Conservation (phyloP, 2,329 filamentous ascomycete genomes). For the Biscogniauxia marginata region DNA sequence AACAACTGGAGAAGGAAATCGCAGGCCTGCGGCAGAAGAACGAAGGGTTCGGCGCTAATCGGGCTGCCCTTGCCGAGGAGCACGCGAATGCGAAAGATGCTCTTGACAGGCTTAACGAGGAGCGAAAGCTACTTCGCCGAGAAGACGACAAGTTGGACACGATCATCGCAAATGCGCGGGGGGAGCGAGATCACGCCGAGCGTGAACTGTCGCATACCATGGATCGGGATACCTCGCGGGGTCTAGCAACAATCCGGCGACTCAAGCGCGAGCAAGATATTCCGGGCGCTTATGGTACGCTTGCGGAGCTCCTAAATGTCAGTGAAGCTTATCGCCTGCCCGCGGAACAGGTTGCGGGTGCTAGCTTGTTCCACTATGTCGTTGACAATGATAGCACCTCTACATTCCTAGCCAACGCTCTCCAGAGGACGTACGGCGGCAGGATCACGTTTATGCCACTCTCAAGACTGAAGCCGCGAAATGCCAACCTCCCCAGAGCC, state of each 20-base stretch:
- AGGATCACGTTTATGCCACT: conserved; percentile 94
- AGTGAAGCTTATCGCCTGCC: conserved; percentile 82
- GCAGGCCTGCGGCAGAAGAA: conserved; percentile 68
- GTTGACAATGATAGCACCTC: conserved; percentile 91
- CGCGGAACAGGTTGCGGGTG: conserved; percentile 88
- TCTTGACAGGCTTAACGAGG: conserved; percentile 76
- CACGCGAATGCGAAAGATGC: conserved; percentile 75
- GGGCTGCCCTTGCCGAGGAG: conserved; percentile 69
- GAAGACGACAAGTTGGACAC: conserved; percentile 86
- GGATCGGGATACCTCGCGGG: conserved; percentile 83
- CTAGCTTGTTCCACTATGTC: conserved; percentile 92
- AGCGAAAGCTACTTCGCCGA: conserved; percentile 82
- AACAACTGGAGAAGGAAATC: conserved; percentile 70
- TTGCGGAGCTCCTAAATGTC: conserved; percentile 90
- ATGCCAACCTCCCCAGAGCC: conserved; percentile 76
- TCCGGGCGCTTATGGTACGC: conserved; percentile 83
- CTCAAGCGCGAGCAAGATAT: conserved; percentile 78
- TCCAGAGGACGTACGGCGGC: conserved; percentile 78
- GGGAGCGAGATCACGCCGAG: conserved; percentile 77
- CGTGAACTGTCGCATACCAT: conserved; percentile 77
- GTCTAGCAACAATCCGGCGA: conserved; percentile 80
- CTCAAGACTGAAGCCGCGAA: conserved; percentile 71
- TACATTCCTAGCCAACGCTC: conserved; percentile 72
- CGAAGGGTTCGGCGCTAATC: conserved; percentile 74
- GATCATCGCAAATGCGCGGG: conserved; percentile 70